Percentiles rank a stretch among this genome's conserved stretches.
Conservation (phyloP, 208 protist species). For the Strigomonas oncopelti region DNA sequence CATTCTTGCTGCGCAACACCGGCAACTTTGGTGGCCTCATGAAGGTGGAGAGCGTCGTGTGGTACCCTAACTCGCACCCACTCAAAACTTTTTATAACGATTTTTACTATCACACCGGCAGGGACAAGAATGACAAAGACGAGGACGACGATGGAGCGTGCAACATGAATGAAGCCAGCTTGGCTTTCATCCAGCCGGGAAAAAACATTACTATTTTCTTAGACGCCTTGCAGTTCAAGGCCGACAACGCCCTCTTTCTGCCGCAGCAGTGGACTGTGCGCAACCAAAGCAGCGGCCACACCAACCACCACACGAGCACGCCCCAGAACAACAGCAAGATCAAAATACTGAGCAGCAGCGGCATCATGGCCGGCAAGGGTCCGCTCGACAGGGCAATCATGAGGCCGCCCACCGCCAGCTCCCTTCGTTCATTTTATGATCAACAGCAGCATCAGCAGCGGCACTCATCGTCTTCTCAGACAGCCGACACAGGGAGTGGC, state of each 20-base stretch:
- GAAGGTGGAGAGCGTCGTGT: constrained; percentile 69
- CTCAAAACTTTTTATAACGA: no score
- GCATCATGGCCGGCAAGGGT: not conserved
- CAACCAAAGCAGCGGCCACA: constrained; percentile 39
- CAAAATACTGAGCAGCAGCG: not conserved
- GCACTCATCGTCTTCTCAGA: no score
- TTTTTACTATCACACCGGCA: no score
- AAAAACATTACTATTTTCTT: constrained; percentile 72
- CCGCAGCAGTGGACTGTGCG: constrained; percentile 66
- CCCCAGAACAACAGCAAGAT: constrained; percentile 5
- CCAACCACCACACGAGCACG: no score
- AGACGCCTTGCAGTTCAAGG: constrained; percentile 63
- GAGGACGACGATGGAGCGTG: no score
- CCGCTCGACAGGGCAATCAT: not conserved
- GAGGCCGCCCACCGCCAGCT: not conserved
- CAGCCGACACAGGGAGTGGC: no score
- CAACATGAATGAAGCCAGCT: constrained; percentile 37
- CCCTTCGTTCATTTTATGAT: not conserved
- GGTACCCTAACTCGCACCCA: constrained; percentile 53
- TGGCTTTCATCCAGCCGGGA: constrained; percentile 74
- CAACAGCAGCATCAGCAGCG: not conserved
- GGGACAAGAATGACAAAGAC: no score
- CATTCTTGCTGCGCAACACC: constrained; percentile 48
- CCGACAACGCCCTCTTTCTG: constrained; percentile 36
- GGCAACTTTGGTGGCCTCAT: constrained; percentile 56